Percentiles rank a stretch among this genome's conserved stretches.
phyloP scores from a whole-genome alignment of 768 basidiomycete genomes.

The Nevesoporus exiguus region DNA sequence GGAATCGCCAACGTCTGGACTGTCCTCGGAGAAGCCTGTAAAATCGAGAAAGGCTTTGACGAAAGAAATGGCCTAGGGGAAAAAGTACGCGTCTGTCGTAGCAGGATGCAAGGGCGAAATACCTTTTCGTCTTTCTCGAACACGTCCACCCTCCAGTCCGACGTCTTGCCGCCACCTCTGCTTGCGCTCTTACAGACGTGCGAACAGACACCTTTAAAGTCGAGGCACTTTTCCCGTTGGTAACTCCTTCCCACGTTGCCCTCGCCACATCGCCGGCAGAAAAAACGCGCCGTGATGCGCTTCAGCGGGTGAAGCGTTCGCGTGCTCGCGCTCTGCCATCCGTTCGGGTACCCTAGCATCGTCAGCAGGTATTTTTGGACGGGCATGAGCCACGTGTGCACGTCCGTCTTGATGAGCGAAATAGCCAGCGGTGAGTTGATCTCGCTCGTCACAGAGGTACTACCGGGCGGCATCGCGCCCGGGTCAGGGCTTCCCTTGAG shows the following conservation, averaged over 20 bases:
- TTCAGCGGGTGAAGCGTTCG: constrained; percentile 52
- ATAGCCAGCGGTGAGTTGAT: constrained; percentile 32
- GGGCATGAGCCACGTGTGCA: constrained; percentile 46
- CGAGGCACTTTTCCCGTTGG: constrained; percentile 44
- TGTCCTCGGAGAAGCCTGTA: constrained; percentile 30
- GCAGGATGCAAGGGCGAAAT: background rate
- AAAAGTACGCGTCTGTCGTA: background rate
- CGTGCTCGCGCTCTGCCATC: constrained; percentile 49
- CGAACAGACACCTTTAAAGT: constrained; percentile 55
- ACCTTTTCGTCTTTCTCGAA: constrained; percentile 65
- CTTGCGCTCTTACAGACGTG: constrained; percentile 46
- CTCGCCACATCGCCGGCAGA: constrained; percentile 48
- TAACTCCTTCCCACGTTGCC: constrained; percentile 34
- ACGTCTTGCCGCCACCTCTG: constrained; percentile 18
- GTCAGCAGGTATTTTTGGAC: constrained; percentile 44
- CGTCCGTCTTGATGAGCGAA: constrained; percentile 40
- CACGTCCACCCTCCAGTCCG: constrained; percentile 44
- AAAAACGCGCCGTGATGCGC: constrained; percentile 56
- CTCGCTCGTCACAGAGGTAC: constrained; percentile 2
- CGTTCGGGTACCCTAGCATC: constrained; percentile 45
- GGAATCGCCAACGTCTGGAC: constrained; percentile 16
- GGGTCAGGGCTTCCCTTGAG: constrained; percentile 30
- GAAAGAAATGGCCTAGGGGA: constrained; percentile 44
- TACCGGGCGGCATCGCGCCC: background rate
- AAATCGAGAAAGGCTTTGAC: constrained; percentile 38